Conservation (phyloP, 805 yeast genomes). For the Maudiozyma turicensis region DNA sequence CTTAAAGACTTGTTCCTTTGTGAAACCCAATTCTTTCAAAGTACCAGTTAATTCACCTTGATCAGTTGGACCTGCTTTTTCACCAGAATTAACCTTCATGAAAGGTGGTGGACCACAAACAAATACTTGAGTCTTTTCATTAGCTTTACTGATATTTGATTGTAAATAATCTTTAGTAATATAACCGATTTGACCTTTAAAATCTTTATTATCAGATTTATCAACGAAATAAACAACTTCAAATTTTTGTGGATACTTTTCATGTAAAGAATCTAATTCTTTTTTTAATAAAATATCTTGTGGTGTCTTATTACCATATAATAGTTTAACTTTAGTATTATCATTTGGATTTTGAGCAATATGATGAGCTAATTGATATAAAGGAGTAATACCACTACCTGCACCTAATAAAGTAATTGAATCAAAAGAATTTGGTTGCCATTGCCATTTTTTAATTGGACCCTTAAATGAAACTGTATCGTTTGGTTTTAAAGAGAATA, state of each 20-base stretch:
- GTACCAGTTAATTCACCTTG: constrained; percentile 93
- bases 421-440: constrained; percentile 78
- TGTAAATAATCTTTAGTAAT: constrained; percentile 67
- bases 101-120: constrained; percentile 95
- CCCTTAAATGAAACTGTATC: constrained; percentile 91
- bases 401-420: constrained; percentile 82
- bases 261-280: constrained; percentile 52
- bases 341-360: constrained; percentile 74
- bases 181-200: constrained; percentile 60
- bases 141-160: constrained; percentile 54
- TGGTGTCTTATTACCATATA: constrained; percentile 70
- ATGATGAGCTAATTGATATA: constrained; percentile 76
- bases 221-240: constrained; percentile 74
- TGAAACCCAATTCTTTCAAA: constrained; percentile 79
- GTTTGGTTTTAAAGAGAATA: constrained; percentile 57
- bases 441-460: constrained; percentile 83
- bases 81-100: constrained; percentile 80
- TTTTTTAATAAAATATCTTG: constrained; percentile 73
- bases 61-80: constrained; percentile 73
- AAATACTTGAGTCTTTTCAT: constrained; percentile 61
- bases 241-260: constrained; percentile 67
- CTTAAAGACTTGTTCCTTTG: constrained; percentile 81
- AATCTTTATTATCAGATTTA: constrained; percentile 32
- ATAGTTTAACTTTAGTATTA: constrained; percentile 76
- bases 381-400: constrained; percentile 95